A percentile compares a stretch with the other conserved stretches of the same genome.
These are phyloP conservation scores for Cardamine occulta DNA, from an alignment of 345 rosid genomes.

Conservation along the genomic window DNA sequence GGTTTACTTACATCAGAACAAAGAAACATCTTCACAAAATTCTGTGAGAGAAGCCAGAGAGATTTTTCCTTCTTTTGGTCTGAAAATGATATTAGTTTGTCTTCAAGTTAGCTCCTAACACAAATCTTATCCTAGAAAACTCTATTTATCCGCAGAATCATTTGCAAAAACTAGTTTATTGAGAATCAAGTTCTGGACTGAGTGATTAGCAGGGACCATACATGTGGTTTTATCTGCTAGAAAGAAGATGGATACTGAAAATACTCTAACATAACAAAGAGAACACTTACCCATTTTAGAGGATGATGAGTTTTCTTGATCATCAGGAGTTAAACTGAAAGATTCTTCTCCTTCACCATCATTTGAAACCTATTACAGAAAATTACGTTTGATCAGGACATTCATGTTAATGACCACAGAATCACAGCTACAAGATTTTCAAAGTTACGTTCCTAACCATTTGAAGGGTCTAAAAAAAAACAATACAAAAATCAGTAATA, in stretches of 20 bases:
- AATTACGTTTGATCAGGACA: not conserved
- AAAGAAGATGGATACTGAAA: conserved; percentile 16
- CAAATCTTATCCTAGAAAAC: not conserved
- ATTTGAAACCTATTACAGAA: conserved; percentile 45
- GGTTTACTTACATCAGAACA: conserved; percentile 64
- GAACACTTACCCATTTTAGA: conserved; percentile 57
- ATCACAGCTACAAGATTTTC: not conserved
- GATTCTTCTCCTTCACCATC: conserved; percentile 51
- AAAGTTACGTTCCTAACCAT: not conserved
- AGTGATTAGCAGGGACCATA: conserved; percentile 10
- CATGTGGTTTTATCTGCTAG: conserved; percentile 6
- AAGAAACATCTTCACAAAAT: conserved; percentile 83
- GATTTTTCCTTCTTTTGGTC: conserved; percentile 76
- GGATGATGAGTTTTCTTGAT: conserved; percentile 52
- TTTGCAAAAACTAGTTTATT: conserved; percentile 1
- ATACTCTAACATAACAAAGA: not conserved
- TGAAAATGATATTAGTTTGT: conserved; percentile 29
- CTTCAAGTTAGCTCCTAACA: conserved; percentile 8
- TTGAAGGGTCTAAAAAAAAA: not conserved
- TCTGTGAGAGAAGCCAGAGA: conserved; percentile 74
- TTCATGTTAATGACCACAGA: too few species aligned
- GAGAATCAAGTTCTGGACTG: not conserved
- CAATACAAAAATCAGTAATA: not conserved
- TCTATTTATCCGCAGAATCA: not conserved
- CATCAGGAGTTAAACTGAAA: conserved; percentile 44